Conservation (phyloP, 2,329 filamentous ascomycete species). For the Colletotrichum magnum region DNA sequence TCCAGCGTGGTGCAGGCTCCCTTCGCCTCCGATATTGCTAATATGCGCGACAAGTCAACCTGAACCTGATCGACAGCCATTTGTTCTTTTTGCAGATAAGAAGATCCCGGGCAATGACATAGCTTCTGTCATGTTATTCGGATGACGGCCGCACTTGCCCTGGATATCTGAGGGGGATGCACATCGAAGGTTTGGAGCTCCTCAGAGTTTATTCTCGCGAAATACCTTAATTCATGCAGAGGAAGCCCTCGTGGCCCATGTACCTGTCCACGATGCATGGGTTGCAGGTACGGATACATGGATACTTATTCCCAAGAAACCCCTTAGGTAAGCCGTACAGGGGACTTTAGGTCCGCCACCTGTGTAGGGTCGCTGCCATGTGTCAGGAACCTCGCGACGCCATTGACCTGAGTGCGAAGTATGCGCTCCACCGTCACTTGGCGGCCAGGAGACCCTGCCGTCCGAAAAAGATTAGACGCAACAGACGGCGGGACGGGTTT, state of each 20-base stretch:
- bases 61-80: constrained; percentile 10
- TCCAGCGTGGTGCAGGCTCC: background rate
- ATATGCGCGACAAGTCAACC: background rate
- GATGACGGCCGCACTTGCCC: constrained; percentile 18
- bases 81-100: constrained; percentile 18
- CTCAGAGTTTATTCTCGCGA: constrained; percentile 9
- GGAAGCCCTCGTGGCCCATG: too few relatives aligned
- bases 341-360: background rate
- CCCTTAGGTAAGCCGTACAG: constrained; percentile 9
- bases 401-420: constrained; percentile 2
- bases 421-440: constrained; percentile 19
- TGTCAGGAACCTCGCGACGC: constrained; percentile 18
- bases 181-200: constrained; percentile 8
- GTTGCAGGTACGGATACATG: too few relatives aligned
- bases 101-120: constrained; percentile 25
- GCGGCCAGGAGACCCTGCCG: constrained; percentile 28
- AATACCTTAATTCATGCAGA: too few relatives aligned
- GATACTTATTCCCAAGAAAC: too few relatives aligned
- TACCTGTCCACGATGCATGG: too few relatives aligned
- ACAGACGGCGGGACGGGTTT: constrained; percentile 9
- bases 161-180: background rate
- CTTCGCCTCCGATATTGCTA: constrained; percentile 6
- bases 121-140: constrained; percentile 11
- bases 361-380: constrained; percentile 6
- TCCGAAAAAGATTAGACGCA: constrained; percentile 34